A percentile compares a stretch with the other conserved stretches of the same genome.
These are phyloP conservation scores for Ascochyta fabae DNA, from an alignment of 2,329 filamentous ascomycete genomes.

Conservation along the genomic window DNA sequence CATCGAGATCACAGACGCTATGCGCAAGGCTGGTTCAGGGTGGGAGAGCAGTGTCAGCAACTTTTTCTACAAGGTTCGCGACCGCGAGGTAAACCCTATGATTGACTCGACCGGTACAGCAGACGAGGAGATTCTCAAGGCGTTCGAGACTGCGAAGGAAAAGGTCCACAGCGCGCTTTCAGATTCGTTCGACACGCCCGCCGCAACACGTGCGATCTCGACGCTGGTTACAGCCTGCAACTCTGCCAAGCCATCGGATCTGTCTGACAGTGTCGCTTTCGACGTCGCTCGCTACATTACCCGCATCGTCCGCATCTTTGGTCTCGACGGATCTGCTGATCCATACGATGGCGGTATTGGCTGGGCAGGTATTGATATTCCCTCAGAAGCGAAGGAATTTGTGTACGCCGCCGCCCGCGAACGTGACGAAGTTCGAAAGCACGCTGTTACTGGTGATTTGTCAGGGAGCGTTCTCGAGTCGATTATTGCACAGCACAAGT, in stretches of 20 bases:
- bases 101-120: constrained; percentile 37
- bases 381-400: constrained; percentile 63
- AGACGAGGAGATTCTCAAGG: constrained; percentile 54
- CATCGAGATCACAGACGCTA: constrained; percentile 86
- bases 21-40: constrained; percentile 73
- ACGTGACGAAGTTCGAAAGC: constrained; percentile 64
- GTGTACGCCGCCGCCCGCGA: constrained; percentile 65
- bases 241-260: constrained; percentile 47
- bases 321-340: constrained; percentile 68
- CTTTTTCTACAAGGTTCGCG: constrained; percentile 67
- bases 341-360: constrained; percentile 59
- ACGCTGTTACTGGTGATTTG: constrained; percentile 57
- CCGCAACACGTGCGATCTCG: constrained; percentile 78
- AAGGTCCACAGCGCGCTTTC: constrained; percentile 70
- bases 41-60: constrained; percentile 84
- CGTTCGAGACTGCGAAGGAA: constrained; percentile 61
- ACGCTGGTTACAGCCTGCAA: constrained; percentile 82
- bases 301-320: constrained; percentile 82
- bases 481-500: constrained; percentile 49
- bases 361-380: constrained; percentile 71
- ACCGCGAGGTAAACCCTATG: constrained; percentile 52
- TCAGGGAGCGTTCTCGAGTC: constrained; percentile 39
- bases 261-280: constrained; percentile 57
- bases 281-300: constrained; percentile 79
- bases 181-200: constrained; percentile 88